Evolutionary conservation across 177 flowering plant species (phyloP), one percentile per base, ranked within the genome.

Genomic region (Vitis hybrid): DNA sequence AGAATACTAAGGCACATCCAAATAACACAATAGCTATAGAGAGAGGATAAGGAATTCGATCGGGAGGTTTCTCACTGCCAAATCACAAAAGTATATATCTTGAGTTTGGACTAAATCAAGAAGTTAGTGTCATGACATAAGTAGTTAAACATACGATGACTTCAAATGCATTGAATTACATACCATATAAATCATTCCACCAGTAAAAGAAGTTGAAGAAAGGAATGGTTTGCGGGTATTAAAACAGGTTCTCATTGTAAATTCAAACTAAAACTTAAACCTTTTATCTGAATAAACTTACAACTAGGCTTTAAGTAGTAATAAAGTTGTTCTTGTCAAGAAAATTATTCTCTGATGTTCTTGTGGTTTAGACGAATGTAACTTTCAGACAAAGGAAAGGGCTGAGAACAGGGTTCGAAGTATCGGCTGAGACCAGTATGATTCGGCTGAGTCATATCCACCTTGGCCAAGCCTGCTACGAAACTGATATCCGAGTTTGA

Each of bases 1-100:
- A 87, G 81, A 83, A 89, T 63, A 83, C 86, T 64, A 85, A 66
- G 72, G 87, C 85, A 81, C 94, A 86, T 77, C 87, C 92, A 68
- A 84, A 51, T 55, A 94, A 85, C 73, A 89, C 92, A 73, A 83
- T 53, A 55, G 89, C 89, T 55, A 91, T 80, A 62, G 93, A 84
- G 18, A 84, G 71, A 71, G 85, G 82, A 78, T 89, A 86, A 51
- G 89, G 89, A 68, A 87, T 73, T 72, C 64, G 83, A 68, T 58
- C 76, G 60, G 77, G 86, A 74, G 85, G 82, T 72, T 81, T 83
- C 72, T 64, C 72, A 69, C 96, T 92, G 91, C 75, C 75, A 84
- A 77, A 70, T 70, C 76, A 75, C 55, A 65, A 73, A 79, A 71
- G 56, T 39, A 77, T 66, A 53, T 8, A 66, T 7, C 51, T 59